Evolutionary conservation across 768 basidiomycete species (phyloP).

Genomic region (Xerocomellus chrysenteron): DNA sequence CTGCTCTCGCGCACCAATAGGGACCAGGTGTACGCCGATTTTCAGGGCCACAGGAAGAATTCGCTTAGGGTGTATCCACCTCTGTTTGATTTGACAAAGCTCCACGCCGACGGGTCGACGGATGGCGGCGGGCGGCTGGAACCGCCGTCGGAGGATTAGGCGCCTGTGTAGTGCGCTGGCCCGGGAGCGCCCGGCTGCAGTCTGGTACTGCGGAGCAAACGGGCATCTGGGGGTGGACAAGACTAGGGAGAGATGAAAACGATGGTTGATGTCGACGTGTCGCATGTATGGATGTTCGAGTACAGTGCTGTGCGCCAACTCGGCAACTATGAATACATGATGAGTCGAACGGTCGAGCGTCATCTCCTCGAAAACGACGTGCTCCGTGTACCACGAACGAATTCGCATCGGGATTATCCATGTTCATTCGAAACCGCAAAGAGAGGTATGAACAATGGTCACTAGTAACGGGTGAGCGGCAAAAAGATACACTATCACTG

Average conservation of each 20-base stretch:
- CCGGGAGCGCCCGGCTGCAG: too few relatives aligned
- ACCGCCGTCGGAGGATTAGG: conserved; percentile 3
- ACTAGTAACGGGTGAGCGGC: background rate
- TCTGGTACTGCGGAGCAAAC: too few relatives aligned
- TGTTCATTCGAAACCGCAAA: background rate
- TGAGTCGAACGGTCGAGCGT: too few relatives aligned
- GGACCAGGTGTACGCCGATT: conserved; percentile 34
- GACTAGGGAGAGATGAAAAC: too few relatives aligned
- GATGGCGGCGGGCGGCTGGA: conserved; percentile 19
- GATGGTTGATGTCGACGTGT: too few relatives aligned
- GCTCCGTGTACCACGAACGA: too few relatives aligned
- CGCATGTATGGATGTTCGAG: too few relatives aligned
- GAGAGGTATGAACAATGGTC: background rate
- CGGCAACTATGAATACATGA: too few relatives aligned
- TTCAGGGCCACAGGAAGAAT: conserved; percentile 11
- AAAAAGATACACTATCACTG: conserved; percentile 20
- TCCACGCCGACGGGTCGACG: conserved; percentile 21
- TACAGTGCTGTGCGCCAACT: too few relatives aligned
- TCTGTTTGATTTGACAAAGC: conserved; percentile 22
- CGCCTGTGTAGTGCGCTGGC: too few relatives aligned
- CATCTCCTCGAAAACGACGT: too few relatives aligned
- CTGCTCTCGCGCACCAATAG: conserved; percentile 38
- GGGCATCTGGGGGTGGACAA: too few relatives aligned
- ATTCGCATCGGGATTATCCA: background rate
- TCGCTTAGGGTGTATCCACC: conserved; percentile 20